phyloP scores from a whole-genome alignment of 345 rosid genomes.

The Camelina hispida region DNA sequence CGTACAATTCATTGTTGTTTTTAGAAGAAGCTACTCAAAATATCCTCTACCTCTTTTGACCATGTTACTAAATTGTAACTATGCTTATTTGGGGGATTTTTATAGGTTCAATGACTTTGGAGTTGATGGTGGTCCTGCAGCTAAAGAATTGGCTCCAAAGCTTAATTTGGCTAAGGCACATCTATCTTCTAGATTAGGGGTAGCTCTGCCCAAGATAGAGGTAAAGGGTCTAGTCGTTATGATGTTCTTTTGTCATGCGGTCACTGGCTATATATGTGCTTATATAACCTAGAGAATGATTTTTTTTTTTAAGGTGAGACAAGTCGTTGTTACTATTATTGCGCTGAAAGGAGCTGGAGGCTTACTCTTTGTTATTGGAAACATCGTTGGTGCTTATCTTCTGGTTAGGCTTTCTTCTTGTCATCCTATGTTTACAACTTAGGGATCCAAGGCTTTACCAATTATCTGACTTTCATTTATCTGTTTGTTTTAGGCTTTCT shows the following conservation, averaged over 20 bases:
- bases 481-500: constrained; percentile 55
- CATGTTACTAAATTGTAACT: background rate
- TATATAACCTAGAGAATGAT: constrained; percentile 22
- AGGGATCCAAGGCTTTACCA: background rate
- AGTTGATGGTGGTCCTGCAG: constrained; percentile 88
- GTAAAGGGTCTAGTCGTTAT: constrained; percentile 45
- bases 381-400: constrained; percentile 71
- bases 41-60: background rate
- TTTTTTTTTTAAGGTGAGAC: constrained; percentile 57
- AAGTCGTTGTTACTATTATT: constrained; percentile 49
- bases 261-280: background rate
- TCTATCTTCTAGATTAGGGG: constrained; percentile 58
- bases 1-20: background rate
- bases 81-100: background rate
- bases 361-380: constrained; percentile 78
- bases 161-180: constrained; percentile 57
- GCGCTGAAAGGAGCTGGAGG: constrained; percentile 77
- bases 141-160: constrained; percentile 76
- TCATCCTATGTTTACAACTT: background rate
- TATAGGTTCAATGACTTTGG: constrained; percentile 67
- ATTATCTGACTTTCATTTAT: constrained; percentile 1
- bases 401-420: constrained; percentile 59
- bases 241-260: background rate
- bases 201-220: constrained; percentile 63
- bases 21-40: background rate